Evolutionary conservation across 1,284 basidiomycete species (phyloP).

Genomic region (Chondrostereum purpureum): DNA sequence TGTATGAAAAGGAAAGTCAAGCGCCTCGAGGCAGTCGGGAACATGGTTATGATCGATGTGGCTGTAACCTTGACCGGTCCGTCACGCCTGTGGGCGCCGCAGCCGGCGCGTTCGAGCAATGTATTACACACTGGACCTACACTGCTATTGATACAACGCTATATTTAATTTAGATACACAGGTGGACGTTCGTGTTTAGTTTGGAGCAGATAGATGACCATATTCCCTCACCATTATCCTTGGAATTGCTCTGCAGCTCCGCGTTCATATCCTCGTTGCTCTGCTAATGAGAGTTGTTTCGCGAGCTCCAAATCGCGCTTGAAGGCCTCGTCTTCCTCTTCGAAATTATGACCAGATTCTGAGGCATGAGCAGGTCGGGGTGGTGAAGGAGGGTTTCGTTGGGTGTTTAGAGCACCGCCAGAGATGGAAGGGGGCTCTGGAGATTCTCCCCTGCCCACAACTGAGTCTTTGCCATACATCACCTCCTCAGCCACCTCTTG

Average conservation of each 20-base stretch:
- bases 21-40: not conserved
- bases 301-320: constrained; percentile 29
- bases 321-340: constrained; percentile 22
- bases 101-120: no score
- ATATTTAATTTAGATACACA: no score
- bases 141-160: no score
- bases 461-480: constrained; percentile 17
- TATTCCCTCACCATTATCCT: no score
- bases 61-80: no score
- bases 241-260: no score
- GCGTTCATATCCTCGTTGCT: constrained; percentile 15
- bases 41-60: not conserved
- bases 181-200: no score
- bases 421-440: not conserved
- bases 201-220: no score
- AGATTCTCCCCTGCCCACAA: not conserved
- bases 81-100: no score
- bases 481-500: constrained; percentile 28
- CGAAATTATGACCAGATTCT: not conserved
- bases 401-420: not conserved
- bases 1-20: not conserved
- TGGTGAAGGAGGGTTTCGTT: not conserved
- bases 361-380: not conserved
- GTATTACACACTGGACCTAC: no score
- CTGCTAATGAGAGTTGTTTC: constrained; percentile 29